Evolutionary conservation across 164 flowering plant genomes (phyloP), one percentile per base, ranked within the genome.

Genomic region (Liriodendron chinense): DNA sequence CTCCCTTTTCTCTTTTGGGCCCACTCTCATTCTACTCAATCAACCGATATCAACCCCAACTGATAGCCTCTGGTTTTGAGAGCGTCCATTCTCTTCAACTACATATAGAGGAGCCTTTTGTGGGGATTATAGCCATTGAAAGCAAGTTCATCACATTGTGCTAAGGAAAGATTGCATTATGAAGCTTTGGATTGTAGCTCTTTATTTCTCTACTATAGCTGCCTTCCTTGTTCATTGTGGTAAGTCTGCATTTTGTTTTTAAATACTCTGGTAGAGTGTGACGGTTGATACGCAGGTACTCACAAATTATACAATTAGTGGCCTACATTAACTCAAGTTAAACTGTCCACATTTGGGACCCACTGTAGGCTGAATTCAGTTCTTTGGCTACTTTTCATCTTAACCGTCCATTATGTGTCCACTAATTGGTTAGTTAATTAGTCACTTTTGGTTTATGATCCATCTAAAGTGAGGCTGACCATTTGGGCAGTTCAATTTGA

Each of bases 221-320:
- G 67, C 81, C 70, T 74, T 74, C 57, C 79, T 85, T 79, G 70
- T 76, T 43, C 79, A 62, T 47, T 83, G 82, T 34, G 93, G 93
- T 90, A 85, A 81, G 84, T 57, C 67, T 28, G 7, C 24, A 3
- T 9, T 9, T 7, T 26, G 10, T 13, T 3, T 25, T 65, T 70
- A 12, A 9, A 10, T 20, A 7, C 12, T n/a, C 21, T 14, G 10
- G 13, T 69, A 18, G 22, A n/a, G 20, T 20, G 12, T n/a, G 22
- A 69, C 7, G 25, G 6, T 25, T 3, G 47, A 16, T 12, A 68
- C 24, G 24, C 25, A 65, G 24, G 68, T 5, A 24, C 5, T 20
- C 68, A 22, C 2, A 10, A 9, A 9, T 22, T 24, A 1, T 22
- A 65, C 8, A 65, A 23, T 4, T 65, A 65, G n/a, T 26, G 9